Evolutionary conservation across 2,329 filamentous ascomycete species (phyloP).

Genomic region (Elsinoe ampelina): DNA sequence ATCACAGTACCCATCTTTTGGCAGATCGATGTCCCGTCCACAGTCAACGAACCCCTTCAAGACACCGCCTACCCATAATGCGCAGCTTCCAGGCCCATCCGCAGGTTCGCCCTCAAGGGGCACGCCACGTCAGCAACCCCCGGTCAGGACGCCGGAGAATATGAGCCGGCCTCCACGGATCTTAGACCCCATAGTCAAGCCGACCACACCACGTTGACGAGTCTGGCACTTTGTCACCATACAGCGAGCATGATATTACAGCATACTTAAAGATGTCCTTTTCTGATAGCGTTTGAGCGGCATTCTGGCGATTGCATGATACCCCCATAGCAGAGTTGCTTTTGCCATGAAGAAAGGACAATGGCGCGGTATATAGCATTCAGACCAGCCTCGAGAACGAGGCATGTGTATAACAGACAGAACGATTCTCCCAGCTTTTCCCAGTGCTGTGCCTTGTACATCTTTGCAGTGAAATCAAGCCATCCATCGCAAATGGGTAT

Average conservation of each 20-base stretch:
- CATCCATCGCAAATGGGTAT: not conserved
- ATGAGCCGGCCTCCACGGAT: not conserved
- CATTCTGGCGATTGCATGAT: slow-evolving; percentile 2
- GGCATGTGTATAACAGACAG: no score
- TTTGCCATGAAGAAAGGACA: not conserved
- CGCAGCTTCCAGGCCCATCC: not conserved
- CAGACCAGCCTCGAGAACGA: no score
- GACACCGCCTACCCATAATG: not conserved
- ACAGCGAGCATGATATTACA: not conserved
- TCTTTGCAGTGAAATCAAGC: no score
- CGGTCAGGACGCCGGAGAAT: not conserved
- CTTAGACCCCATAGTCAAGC: not conserved
- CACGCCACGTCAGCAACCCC: not conserved
- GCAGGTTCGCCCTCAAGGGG: not conserved
- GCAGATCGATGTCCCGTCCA: not conserved
- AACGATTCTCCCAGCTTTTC: no score
- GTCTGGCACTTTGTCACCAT: not conserved
- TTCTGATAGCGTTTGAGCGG: not conserved
- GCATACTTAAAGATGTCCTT: not conserved
- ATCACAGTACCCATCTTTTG: not conserved
- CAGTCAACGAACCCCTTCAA: not conserved
- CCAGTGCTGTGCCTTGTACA: no score
- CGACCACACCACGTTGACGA: not conserved
- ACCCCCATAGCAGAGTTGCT: slow-evolving; percentile 1
- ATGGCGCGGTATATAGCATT: no score